Evolutionary conservation across 78 protist species (phyloP).

Genomic region (Speleostelium caveatum): DNA sequence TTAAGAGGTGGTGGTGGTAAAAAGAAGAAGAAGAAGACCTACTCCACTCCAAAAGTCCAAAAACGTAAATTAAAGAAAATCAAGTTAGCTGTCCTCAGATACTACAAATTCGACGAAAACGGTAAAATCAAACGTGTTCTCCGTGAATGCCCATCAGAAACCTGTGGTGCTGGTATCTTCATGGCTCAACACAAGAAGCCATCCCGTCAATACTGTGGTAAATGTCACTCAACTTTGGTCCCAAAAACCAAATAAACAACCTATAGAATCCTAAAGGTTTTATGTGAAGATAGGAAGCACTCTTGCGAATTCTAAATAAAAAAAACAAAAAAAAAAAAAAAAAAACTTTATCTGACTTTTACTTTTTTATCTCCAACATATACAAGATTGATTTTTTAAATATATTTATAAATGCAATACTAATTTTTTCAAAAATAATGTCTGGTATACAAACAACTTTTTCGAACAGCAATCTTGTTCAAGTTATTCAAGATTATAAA

Average conservation of each 20-base stretch:
- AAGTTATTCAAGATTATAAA: too few relatives aligned
- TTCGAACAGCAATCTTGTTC: too few relatives aligned
- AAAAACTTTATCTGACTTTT: neutral
- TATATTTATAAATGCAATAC: too few relatives aligned
- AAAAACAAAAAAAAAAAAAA: too few relatives aligned
- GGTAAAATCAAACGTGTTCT: slow-evolving; percentile 95
- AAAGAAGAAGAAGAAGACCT: slow-evolving; percentile 98
- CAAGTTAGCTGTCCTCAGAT: slow-evolving; percentile 96
- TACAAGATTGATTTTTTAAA: too few relatives aligned
- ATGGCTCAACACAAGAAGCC: slow-evolving; percentile 96
- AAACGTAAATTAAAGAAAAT: slow-evolving; percentile 96
- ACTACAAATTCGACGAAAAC: slow-evolving; percentile 96
- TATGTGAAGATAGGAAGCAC: slow-evolving; percentile 61
- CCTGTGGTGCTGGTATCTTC: slow-evolving; percentile 98
- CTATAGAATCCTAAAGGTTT: neutral
- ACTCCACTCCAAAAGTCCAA: slow-evolving; percentile 98
- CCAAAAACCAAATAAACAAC: slow-evolving; percentile 43
- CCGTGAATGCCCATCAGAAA: slow-evolving; percentile 91
- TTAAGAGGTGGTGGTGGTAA: slow-evolving; percentile 98
- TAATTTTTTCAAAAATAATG: too few relatives aligned
- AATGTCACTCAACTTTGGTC: slow-evolving; percentile 94
- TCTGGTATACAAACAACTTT: too few relatives aligned
- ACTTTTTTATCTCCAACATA: too few relatives aligned
- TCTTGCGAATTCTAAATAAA: neutral
- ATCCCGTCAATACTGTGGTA: slow-evolving; percentile 97